Conservation (phyloP, 192 early-diverging fungal species). For the Podila minutissima region DNA sequence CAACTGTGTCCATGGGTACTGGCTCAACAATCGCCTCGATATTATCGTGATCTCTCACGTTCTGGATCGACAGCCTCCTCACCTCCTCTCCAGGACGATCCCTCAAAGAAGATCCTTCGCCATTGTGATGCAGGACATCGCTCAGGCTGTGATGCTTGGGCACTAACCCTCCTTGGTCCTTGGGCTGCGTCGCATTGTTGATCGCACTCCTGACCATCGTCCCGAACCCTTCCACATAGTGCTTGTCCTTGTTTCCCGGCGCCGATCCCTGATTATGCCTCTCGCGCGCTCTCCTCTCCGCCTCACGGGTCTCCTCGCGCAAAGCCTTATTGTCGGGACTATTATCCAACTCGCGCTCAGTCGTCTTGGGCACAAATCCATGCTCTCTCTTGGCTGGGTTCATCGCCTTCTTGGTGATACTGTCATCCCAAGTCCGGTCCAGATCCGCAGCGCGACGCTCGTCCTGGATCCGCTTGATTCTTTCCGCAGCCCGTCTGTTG, state of each 20-base stretch:
- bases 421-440: conserved; percentile 32
- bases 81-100: neutral
- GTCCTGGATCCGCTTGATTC: conserved; percentile 16
- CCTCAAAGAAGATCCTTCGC: neutral
- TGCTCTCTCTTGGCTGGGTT: conserved; percentile 29
- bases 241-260: conserved; percentile 15
- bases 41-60: neutral
- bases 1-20: conserved; percentile 1
- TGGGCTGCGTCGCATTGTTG: conserved; percentile 12
- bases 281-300: conserved; percentile 13
- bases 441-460: conserved; percentile 14
- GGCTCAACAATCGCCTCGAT: conserved; percentile 25
- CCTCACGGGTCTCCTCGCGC: conserved; percentile 5
- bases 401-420: conserved; percentile 50
- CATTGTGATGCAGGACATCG: conserved; percentile 1
- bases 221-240: conserved; percentile 21
- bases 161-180: conserved; percentile 13
- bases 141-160: conserved; percentile 14
- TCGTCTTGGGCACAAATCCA: conserved; percentile 28
- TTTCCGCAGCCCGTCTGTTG: conserved; percentile 11
- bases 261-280: conserved; percentile 14
- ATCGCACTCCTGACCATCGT: conserved; percentile 5
- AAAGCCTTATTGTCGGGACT: neutral
- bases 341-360: conserved; percentile 14
- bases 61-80: conserved; percentile 1